A percentile compares a stretch with the other conserved stretches of the same genome.
These are phyloP conservation scores for Debaryomyces subglobosus DNA, from an alignment of 1,139 yeast species.

Conservation along the genomic window DNA sequence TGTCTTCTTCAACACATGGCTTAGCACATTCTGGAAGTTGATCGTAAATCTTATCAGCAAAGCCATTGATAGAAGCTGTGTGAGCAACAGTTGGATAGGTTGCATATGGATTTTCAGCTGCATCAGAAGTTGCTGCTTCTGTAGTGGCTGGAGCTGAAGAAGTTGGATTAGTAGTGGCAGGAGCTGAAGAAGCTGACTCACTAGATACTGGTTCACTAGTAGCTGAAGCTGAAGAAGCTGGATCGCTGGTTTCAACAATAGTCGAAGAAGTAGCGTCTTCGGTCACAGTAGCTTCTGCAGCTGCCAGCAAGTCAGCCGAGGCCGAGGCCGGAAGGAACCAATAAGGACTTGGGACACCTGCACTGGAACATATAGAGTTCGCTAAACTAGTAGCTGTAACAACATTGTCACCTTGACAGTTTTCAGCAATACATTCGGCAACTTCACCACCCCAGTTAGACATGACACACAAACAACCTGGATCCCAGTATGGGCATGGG, in stretches of 20 bases:
- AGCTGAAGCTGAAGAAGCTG: neutral
- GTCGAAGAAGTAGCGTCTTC: neutral
- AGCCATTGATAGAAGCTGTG: slow-evolving; percentile 54
- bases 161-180: neutral
- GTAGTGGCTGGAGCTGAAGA: neutral
- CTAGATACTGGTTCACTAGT: neutral
- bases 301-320: slow-evolving; percentile 14
- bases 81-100: slow-evolving; percentile 53
- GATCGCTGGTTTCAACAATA: slow-evolving; percentile 1
- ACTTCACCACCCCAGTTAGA: slow-evolving; percentile 49
- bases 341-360: slow-evolving; percentile 32
- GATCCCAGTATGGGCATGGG: too few species aligned
- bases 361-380: slow-evolving; percentile 41
- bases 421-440: slow-evolving; percentile 47
- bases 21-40: slow-evolving; percentile 48
- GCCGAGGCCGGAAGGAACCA: slow-evolving; percentile 10
- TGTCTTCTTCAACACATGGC: slow-evolving; percentile 38
- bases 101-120: slow-evolving; percentile 18
- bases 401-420: slow-evolving; percentile 45
- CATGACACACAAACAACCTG: slow-evolving; percentile 58
- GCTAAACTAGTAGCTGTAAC: slow-evolving; percentile 43
- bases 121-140: neutral
- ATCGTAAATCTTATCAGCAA: slow-evolving; percentile 51
- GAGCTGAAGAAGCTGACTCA: neutral
- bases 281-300: slow-evolving; percentile 16